These are phyloP conservation scores for Fusarium sp. DNA, from an alignment of 2,329 filamentous ascomycete genomes.

Conservation along the genomic window DNA sequence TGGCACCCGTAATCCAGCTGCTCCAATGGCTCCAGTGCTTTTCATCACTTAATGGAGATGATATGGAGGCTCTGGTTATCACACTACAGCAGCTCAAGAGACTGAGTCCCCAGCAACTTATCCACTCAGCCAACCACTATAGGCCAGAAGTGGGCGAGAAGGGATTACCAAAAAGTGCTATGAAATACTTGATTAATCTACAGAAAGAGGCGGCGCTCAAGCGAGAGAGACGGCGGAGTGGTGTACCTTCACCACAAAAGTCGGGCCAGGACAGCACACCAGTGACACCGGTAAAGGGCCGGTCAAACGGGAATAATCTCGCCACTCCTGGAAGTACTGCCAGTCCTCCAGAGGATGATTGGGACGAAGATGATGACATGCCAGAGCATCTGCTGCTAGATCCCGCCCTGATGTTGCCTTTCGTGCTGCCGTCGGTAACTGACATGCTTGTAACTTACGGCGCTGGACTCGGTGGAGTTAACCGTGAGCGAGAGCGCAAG, in stretches of 20 bases:
- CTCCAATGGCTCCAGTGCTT: constrained; percentile 98
- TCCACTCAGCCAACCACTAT: constrained; percentile 93
- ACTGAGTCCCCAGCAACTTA: constrained; percentile 84
- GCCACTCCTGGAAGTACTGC: constrained; percentile 54
- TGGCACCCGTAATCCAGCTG: constrained; percentile 90
- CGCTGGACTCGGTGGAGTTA: constrained; percentile 90
- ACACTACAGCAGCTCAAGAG: constrained; percentile 89
- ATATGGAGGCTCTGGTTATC: constrained; percentile 85
- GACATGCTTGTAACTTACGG: constrained; percentile 98
- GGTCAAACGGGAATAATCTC: constrained; percentile 54
- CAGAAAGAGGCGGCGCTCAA: constrained; percentile 76
- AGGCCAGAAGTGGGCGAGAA: constrained; percentile 95
- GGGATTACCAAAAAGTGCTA: constrained; percentile 83
- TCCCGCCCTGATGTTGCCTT: constrained; percentile 90
- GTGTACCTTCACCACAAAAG: constrained; percentile 53
- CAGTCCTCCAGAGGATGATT: constrained; percentile 45
- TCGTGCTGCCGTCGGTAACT: constrained; percentile 92
- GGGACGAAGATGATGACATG: constrained; percentile 69
- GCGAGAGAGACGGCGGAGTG: constrained; percentile 61
- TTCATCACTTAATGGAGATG: constrained; percentile 85
- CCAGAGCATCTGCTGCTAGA: constrained; percentile 83
- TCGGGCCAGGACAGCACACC: constrained; percentile 50
- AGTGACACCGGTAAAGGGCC: constrained; percentile 53
- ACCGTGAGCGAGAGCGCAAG: constrained; percentile 89
- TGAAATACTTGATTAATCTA: constrained; percentile 83